Base-by-base conservation (phyloP, 768 basidiomycete species). In the Tephrocybe sp. region DNA sequence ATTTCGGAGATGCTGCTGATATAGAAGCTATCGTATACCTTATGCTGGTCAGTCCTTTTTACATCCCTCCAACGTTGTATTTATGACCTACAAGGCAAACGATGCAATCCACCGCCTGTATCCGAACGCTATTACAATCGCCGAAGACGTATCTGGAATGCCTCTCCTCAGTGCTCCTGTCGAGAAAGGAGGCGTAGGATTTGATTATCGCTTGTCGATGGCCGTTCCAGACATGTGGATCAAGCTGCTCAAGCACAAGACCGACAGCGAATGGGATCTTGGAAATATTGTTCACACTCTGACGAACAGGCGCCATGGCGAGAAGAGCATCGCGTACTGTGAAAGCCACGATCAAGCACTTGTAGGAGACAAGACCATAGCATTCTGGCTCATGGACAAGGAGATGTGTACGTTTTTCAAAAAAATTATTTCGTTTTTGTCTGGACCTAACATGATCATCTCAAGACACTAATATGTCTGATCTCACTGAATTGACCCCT, bases 171-270 rank as follows among this genome's bases (percentile, higher is more conserved):
- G 96, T 61, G 72, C 82, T 10, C 84, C 93, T 2, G 85, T 88
- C 33, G 61, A 72, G 35, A 77, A 85, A 52, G 97, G 96, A 40
- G 97, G 97, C 12, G 75, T 99, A 45, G 97, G 96, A 4, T 99
- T 98, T 70, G 97, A 99, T 72, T 99, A 98, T 69, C 88, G 97
- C 30, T 75, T 99, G 40, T 92, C 93, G 23, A 99, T 98, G 97
- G 97, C 97, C 17, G 81, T 99, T 45, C 97, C 97, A 2, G 97
- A 99, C 68, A 98, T 96, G 94, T 99, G 94, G 93, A 99, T 99
- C 76, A 98, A 99, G 70, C 76, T 98, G 22, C 80, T 98, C 59
- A 99, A 98, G 67, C 97, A 99, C 72, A 83, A 82, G 63, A 55
- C 69, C 2, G 97, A 99, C 65, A 80, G 87, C 54, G 79, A 86